Base-by-base conservation (phyloP, 805 yeast species). In the Ogataea methylovora region DNA sequence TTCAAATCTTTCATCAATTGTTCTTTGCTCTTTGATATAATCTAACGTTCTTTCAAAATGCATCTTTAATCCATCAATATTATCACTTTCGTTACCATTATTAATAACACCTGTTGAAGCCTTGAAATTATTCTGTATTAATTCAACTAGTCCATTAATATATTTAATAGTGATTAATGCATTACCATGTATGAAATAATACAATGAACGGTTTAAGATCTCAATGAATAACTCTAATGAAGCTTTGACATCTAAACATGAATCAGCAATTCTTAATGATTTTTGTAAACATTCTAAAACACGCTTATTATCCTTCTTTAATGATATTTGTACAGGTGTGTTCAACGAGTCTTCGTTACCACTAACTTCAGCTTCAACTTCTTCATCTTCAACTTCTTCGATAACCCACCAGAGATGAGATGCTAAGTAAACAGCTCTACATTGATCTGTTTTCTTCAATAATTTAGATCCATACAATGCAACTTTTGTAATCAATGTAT, bases 391-490 rank as follows among this genome's bases (percentile, higher is more conserved):
- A 22, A 43, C 41, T 29, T 55, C 69, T 39, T 83, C 87, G 17
- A 80, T 76, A 50, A 90, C 82, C 92, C 94, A 84, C 96, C 96
- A 92, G 32, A 92, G 61, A 58, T 92, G 97, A 1, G 95, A 79
- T 28, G 95, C 88, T 33, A 75, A 59, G 52, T 83, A 85, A 5
- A 87, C 94, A 0, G 95, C 79, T 12, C 97, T 74, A 55, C 97
- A 88, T 57, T 92, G 98, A 50, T 90, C 97, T 24, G 92, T 87
- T 55, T 90, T 90, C 56, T 84, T 86, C 49, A 90, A 67, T 33
- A 92, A 66, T 56, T 84, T 85, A 11, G 95, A 84, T 5, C 95
- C 94, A 49, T 86, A 85, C 31, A 88, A 61, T 1, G 96, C 86
- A 30, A 88, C 71, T 54, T 87, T 82, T 12, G 94, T 83, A 33